Evolutionary conservation across 2,329 filamentous ascomycete genomes (phyloP).

Genomic region (Thyridium curvatum): DNA sequence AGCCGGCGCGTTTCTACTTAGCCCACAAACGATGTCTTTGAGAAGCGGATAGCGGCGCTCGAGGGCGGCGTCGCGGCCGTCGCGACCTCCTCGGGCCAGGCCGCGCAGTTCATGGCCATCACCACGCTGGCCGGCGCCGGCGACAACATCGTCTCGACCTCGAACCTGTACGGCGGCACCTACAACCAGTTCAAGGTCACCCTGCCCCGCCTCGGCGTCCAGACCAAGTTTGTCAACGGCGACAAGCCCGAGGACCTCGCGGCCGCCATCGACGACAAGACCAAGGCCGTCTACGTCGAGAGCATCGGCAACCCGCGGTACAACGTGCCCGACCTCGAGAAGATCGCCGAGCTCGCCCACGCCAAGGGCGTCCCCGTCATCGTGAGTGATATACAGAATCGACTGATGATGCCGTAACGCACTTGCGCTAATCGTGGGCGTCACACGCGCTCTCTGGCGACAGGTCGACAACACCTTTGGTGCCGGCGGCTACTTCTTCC

Average conservation of each 20-base stretch:
- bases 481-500: slow-evolving; percentile 81
- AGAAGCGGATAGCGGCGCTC: slow-evolving; percentile 91
- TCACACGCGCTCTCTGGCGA: no score
- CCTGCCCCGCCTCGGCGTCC: slow-evolving; percentile 78
- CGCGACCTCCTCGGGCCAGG: slow-evolving; percentile 78
- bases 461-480: slow-evolving; percentile 93
- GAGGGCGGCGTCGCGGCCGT: slow-evolving; percentile 87
- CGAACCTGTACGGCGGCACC: slow-evolving; percentile 88
- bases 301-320: slow-evolving; percentile 91
- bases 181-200: slow-evolving; percentile 97
- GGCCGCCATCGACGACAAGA: slow-evolving; percentile 82
- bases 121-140: slow-evolving; percentile 77
- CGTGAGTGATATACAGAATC: slow-evolving; percentile 33
- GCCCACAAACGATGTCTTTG: slow-evolving; percentile 93
- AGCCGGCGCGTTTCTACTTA: slow-evolving; percentile 24
- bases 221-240: slow-evolving; percentile 79
- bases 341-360: slow-evolving; percentile 74
- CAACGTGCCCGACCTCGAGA: slow-evolving; percentile 87
- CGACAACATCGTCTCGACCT: slow-evolving; percentile 89
- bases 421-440: background rate
- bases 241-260: slow-evolving; percentile 75
- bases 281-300: slow-evolving; percentile 88
- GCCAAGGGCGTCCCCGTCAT: slow-evolving; percentile 60
- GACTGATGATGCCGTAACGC: background rate
- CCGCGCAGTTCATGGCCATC: slow-evolving; percentile 88